Conservation (phyloP, 192 early-diverging fungal genomes). For the Backusella circina region DNA sequence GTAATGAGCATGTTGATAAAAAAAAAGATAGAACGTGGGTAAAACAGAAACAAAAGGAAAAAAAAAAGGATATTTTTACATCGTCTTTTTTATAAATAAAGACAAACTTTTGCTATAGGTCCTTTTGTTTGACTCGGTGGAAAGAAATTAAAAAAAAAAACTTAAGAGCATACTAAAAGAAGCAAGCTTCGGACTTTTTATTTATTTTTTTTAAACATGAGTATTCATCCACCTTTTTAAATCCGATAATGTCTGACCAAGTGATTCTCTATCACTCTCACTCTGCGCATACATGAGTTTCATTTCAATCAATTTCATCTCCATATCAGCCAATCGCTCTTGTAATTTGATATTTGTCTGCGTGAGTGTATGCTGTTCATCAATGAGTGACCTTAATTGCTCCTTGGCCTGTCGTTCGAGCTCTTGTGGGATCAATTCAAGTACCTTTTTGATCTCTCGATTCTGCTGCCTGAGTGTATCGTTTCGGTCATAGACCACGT, state of each 20-base stretch:
- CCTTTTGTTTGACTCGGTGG: conserved; percentile 3
- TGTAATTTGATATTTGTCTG: conserved; percentile 58
- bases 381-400: conserved; percentile 70
- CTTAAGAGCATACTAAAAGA: background rate
- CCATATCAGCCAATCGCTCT: conserved; percentile 60
- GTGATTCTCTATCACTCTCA: conserved; percentile 70
- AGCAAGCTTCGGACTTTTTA: background rate
- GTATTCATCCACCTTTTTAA: conserved; percentile 55
- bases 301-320: conserved; percentile 65
- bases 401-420: conserved; percentile 58
- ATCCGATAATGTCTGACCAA: conserved; percentile 65
- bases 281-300: conserved; percentile 80
- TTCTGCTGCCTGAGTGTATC: conserved; percentile 52
- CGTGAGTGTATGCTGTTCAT: conserved; percentile 78
- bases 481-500: conserved; percentile 46
- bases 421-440: conserved; percentile 48
- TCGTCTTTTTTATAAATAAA: background rate
- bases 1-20: background rate
- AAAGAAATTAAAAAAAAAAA: conserved; percentile 3
- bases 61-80: background rate
- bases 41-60: background rate
- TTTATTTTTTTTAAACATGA: background rate
- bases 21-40: background rate
- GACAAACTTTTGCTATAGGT: background rate
- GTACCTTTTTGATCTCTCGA: conserved; percentile 48